phyloP scores from a whole-genome alignment of 2,329 filamentous ascomycete genomes.

The Xylariaceae sp. region DNA sequence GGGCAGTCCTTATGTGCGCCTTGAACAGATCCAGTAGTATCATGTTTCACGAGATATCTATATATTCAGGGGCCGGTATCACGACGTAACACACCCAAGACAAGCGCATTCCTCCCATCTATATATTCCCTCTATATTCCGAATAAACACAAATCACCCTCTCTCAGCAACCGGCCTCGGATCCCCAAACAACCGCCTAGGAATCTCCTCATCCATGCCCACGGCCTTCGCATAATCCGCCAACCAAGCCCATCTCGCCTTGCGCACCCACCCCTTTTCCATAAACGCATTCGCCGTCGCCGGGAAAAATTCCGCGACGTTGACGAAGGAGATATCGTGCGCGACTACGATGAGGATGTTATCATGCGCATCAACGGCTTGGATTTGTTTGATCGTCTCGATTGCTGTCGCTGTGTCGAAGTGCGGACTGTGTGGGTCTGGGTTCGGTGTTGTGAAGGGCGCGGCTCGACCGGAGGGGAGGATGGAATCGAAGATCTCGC shows the following conservation, averaged over 20 bases:
- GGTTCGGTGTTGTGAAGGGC: constrained; percentile 32
- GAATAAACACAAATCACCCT: constrained; percentile 38
- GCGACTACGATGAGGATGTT: constrained; percentile 23
- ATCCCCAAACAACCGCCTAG: constrained; percentile 18
- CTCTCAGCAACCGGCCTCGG: constrained; percentile 4
- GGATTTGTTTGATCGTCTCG: constrained; percentile 30
- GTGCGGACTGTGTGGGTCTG: constrained; percentile 11
- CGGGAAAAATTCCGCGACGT: constrained; percentile 46
- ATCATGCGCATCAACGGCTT: constrained; percentile 22
- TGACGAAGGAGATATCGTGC: constrained; percentile 26
- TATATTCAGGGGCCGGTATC: background rate
- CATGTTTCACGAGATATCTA: constrained; percentile 31
- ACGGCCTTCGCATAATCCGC: constrained; percentile 44
- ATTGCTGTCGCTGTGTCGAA: constrained; percentile 7
- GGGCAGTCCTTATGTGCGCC: background rate
- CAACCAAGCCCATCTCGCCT: constrained; percentile 46
- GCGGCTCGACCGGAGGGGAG: constrained; percentile 30
- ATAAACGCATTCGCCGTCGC: constrained; percentile 42
- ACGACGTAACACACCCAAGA: too few species aligned
- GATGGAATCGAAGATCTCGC: constrained; percentile 26
- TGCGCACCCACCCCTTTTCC: constrained; percentile 41
- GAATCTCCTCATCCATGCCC: constrained; percentile 26
- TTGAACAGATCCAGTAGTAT: background rate
- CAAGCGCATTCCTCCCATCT: constrained; percentile 37
- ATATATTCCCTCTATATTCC: background rate